Conservation (phyloP, 2,329 filamentous ascomycete species). For the Ascochyta fabae region DNA sequence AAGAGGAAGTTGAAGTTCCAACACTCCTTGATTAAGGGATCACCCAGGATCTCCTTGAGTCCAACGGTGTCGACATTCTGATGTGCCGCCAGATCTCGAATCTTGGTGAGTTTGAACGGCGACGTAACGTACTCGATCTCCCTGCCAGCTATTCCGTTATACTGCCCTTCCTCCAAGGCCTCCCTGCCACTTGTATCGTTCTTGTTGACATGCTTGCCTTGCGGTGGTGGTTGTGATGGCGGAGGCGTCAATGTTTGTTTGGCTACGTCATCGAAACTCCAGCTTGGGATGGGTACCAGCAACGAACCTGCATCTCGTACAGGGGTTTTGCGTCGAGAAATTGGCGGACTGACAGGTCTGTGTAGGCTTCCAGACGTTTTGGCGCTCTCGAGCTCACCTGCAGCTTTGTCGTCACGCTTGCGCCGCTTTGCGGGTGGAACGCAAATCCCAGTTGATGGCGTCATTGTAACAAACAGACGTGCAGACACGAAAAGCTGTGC, state of each 20-base stretch:
- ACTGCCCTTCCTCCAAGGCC: background rate
- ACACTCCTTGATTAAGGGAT: constrained; percentile 74
- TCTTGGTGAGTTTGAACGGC: constrained; percentile 74
- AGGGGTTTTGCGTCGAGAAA: constrained; percentile 19
- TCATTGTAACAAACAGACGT: constrained; percentile 10
- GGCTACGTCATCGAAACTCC: constrained; percentile 27
- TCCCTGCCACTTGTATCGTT: background rate
- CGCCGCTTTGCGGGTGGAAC: constrained; percentile 36
- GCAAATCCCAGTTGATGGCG: constrained; percentile 6
- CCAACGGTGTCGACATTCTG: constrained; percentile 71
- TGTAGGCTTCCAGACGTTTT: constrained; percentile 2
- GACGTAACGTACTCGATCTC: constrained; percentile 55
- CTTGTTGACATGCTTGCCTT: background rate
- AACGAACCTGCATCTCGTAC: background rate
- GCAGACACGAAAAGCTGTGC: background rate
- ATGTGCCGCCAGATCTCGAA: constrained; percentile 65
- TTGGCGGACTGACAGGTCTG: constrained; percentile 41
- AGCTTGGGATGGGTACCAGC: constrained; percentile 10
- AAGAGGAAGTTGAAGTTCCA: constrained; percentile 76
- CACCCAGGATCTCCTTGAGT: constrained; percentile 72
- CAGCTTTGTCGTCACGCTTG: constrained; percentile 21
- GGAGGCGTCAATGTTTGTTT: constrained; percentile 12
- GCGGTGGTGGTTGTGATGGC: background rate
- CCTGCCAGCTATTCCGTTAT: background rate
- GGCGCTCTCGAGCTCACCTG: background rate